These are phyloP conservation scores for Colletotrichum chrysophilum DNA, from an alignment of 2,329 filamentous ascomycete genomes.

Conservation along the genomic window DNA sequence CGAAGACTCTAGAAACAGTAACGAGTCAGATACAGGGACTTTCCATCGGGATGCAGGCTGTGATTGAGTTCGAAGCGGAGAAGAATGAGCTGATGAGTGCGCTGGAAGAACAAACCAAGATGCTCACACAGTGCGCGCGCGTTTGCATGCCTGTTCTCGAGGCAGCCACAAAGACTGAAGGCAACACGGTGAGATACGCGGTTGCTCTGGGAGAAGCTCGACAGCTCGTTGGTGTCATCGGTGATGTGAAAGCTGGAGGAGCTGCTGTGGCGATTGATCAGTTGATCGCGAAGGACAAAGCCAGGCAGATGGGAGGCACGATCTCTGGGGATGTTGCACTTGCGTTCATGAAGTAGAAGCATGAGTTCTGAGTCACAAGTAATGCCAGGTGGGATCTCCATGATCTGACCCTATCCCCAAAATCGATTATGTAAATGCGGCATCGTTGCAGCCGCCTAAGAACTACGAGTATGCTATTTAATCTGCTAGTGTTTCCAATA, in stretches of 20 bases:
- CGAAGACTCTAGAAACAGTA: not conserved
- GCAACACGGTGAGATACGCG: not conserved
- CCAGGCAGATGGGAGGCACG: not conserved
- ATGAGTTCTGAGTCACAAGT: not conserved
- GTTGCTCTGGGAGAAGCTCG: not conserved
- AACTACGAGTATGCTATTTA: too few species aligned
- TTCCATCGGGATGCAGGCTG: not conserved
- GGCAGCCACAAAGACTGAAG: not conserved
- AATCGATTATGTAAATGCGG: too few species aligned
- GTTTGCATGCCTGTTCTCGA: not conserved
- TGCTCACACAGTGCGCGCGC: not conserved
- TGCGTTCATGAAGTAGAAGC: not conserved
- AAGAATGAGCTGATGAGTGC: not conserved
- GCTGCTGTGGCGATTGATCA: not conserved
- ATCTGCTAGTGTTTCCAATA: too few species aligned
- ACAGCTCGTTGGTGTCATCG: not conserved
- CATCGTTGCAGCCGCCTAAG: too few species aligned
- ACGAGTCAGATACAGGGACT: not conserved
- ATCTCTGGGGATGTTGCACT: not conserved
- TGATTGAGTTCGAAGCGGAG: not conserved
- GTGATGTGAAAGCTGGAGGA: not conserved
- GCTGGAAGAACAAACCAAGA: not conserved
- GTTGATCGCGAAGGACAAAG: not conserved
- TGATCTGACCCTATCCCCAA: too few species aligned
- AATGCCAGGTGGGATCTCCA: too few species aligned